Evolutionary conservation across 1,284 basidiomycete species (phyloP).

Genomic region (Ceratorhiza oryzae-sativae): DNA sequence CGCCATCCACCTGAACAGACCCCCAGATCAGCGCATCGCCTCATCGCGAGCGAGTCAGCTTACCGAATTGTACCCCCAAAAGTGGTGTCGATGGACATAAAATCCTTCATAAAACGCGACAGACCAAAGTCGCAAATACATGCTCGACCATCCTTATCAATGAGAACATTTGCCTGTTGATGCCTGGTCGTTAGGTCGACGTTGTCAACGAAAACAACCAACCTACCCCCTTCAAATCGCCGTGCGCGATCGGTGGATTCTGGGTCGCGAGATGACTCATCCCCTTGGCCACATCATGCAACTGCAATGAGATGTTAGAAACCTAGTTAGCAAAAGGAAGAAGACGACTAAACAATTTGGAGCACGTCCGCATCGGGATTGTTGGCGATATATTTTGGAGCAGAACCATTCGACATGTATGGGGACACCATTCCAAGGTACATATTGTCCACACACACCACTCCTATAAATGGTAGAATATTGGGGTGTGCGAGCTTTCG

Average conservation of each 20-base stretch:
- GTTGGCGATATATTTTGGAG: conserved; percentile 17
- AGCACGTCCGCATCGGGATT: conserved; percentile 25
- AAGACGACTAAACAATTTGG: conserved; percentile 7
- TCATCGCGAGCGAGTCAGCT: not conserved
- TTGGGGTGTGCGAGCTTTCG: conserved; percentile 28
- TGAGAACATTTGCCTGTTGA: conserved; percentile 24
- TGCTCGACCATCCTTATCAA: conserved; percentile 15
- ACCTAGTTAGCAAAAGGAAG: not conserved
- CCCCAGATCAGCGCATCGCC: not conserved
- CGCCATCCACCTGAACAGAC: conserved; percentile 26
- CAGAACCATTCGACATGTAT: conserved; percentile 34
- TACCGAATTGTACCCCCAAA: conserved; percentile 35
- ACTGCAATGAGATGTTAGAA: not conserved
- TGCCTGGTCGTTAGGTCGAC: too few species aligned
- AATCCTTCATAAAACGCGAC: conserved; percentile 34
- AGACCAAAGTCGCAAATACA: conserved; percentile 36
- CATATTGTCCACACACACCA: conserved; percentile 34
- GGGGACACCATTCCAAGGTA: conserved; percentile 36
- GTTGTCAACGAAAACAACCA: not conserved
- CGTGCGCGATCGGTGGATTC: conserved; percentile 30
- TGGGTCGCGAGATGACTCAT: conserved; percentile 29
- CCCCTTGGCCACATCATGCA: conserved; percentile 27
- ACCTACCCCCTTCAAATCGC: conserved; percentile 30
- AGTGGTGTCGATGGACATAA: conserved; percentile 36
- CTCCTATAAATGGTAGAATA: conserved; percentile 30